Conservation (phyloP, 2,329 filamentous ascomycete genomes). For the Aureobasidium sp. region DNA sequence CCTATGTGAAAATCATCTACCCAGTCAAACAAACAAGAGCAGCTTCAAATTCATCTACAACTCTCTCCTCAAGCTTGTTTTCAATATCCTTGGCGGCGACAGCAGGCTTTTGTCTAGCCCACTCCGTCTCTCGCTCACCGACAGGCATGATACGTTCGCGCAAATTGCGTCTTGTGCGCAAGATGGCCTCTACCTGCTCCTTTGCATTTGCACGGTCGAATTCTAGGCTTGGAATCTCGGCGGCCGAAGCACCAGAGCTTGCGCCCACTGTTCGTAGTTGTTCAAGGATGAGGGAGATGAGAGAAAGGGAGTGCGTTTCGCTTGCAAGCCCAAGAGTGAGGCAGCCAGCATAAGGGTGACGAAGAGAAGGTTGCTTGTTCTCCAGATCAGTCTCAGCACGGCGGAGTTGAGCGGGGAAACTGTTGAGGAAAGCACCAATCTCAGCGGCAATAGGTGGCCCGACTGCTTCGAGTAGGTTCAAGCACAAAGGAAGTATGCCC, state of each 20-base stretch:
- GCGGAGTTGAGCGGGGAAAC: conserved; percentile 70
- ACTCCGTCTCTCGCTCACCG: conserved; percentile 62
- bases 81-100: conserved; percentile 36
- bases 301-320: conserved; percentile 69
- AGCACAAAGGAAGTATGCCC: conserved; percentile 74
- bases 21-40: conserved; percentile 11
- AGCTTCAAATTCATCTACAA: conserved; percentile 57
- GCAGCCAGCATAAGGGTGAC: conserved; percentile 44
- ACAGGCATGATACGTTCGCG: conserved; percentile 65
- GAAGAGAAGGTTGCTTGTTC: conserved; percentile 36
- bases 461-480: conserved; percentile 79
- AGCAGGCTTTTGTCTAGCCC: conserved; percentile 34
- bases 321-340: conserved; percentile 65
- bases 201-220: conserved; percentile 66
- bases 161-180: conserved; percentile 54
- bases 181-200: conserved; percentile 76
- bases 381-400: conserved; percentile 67
- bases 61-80: conserved; percentile 65
- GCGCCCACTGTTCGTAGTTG: conserved; percentile 55
- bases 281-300: conserved; percentile 64
- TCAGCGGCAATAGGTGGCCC: conserved; percentile 76
- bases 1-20: not conserved
- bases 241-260: conserved; percentile 48
- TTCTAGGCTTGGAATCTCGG: conserved; percentile 60
- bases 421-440: conserved; percentile 77